Conservation (phyloP, 2,329 filamentous ascomycete genomes). For the Epicoccum nigrum region DNA sequence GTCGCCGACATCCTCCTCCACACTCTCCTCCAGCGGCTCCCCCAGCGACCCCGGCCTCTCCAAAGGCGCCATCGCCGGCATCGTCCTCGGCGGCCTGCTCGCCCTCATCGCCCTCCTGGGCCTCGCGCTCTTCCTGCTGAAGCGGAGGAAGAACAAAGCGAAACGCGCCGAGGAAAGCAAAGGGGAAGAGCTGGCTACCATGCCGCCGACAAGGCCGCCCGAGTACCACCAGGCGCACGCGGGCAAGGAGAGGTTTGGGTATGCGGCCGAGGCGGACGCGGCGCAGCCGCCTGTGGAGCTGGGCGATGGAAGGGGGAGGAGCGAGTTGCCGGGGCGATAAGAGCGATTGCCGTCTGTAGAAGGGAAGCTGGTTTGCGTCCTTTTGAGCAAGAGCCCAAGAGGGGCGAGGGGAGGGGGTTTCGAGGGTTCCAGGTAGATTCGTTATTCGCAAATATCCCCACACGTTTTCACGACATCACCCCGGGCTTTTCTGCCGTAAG, state of each 20-base stretch:
- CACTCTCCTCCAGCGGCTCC: not conserved
- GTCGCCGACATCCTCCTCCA: constrained; percentile 2
- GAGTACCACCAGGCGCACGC: too few relatives aligned
- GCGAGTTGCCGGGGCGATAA: constrained; percentile 4
- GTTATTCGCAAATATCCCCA: too few relatives aligned
- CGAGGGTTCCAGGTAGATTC: too few relatives aligned
- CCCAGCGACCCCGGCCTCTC: constrained; percentile 11
- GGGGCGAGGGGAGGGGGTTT: too few relatives aligned
- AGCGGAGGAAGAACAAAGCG: constrained; percentile 17
- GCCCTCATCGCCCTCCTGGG: constrained; percentile 20
- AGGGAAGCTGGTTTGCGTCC: too few relatives aligned
- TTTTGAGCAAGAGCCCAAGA: too few relatives aligned
- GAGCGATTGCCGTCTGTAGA: too few relatives aligned
- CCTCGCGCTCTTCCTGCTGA: constrained; percentile 22
- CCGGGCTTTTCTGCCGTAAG: too few relatives aligned
- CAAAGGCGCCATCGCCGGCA: constrained; percentile 25
- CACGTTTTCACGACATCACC: too few relatives aligned
- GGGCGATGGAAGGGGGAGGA: not conserved
- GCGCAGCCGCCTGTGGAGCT: not conserved
- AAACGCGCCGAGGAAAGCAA: not conserved
- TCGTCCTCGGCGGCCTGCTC: constrained; percentile 24
- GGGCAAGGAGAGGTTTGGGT: not conserved
- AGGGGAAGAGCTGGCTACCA: not conserved
- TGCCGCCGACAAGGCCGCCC: not conserved
- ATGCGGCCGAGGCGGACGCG: constrained; percentile 1